phyloP scores from a whole-genome alignment of 306 rosid species.

The Sesbania bispinosa region DNA sequence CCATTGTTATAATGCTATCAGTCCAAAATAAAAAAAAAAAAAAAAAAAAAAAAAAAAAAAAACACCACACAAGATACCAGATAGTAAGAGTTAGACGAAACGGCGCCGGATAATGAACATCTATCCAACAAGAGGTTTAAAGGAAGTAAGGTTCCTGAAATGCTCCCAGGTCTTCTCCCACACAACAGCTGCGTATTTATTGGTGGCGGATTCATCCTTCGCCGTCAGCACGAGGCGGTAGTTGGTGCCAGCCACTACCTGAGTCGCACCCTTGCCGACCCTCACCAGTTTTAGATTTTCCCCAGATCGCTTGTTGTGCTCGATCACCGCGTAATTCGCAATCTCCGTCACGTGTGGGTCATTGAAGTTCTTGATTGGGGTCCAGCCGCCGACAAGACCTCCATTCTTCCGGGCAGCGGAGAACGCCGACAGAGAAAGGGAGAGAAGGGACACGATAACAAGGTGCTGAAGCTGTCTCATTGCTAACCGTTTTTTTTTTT shows the following conservation, averaged over 20 bases:
- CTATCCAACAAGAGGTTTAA: background rate
- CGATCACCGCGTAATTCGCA: slow-evolving; percentile 36
- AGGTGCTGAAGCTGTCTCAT: no score
- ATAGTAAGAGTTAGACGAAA: no score
- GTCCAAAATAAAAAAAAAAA: no score
- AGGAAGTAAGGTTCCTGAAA: slow-evolving; percentile 42
- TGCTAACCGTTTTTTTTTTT: no score
- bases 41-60: no score
- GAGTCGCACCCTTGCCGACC: slow-evolving; percentile 40
- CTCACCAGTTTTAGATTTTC: slow-evolving; percentile 18
- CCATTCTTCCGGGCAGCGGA: no score
- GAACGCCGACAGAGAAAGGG: no score
- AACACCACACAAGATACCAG: no score
- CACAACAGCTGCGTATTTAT: slow-evolving; percentile 33
- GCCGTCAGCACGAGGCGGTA: slow-evolving; percentile 43
- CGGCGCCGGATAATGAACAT: background rate
- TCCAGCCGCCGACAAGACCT: no score
- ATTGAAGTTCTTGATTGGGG: background rate
- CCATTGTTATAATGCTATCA: no score
- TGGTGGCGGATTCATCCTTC: background rate
- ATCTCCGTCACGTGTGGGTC: slow-evolving; percentile 45
- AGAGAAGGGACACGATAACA: no score
- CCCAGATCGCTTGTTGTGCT: slow-evolving; percentile 30
- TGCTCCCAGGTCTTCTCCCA: slow-evolving; percentile 37
- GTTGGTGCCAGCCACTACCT: slow-evolving; percentile 48